Evolutionary conservation across 257 asterid species (phyloP).

Genomic region (Parsonsia alboflavescens): DNA sequence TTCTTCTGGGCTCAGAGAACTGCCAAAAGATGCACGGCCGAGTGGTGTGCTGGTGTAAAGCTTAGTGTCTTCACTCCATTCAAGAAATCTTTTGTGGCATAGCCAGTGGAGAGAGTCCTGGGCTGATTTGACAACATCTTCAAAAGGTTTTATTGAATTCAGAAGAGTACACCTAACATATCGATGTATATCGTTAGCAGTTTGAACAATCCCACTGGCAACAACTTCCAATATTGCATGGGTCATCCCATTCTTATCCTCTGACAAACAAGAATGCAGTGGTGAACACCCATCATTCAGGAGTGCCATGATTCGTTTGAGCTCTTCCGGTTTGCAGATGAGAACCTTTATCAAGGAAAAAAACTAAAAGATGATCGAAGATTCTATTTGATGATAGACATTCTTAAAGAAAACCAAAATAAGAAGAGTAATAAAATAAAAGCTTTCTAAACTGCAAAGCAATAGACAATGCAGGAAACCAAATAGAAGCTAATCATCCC

Average conservation of each 20-base stretch:
- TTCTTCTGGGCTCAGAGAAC: slow-evolving; percentile 95
- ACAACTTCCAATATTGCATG: slow-evolving; percentile 98
- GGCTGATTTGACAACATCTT: slow-evolving; percentile 93
- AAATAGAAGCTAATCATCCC: neutral
- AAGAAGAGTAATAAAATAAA: slow-evolving; percentile 2
- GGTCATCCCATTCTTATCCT: slow-evolving; percentile 98
- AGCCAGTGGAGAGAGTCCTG: slow-evolving; percentile 97
- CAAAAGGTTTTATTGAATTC: slow-evolving; percentile 91
- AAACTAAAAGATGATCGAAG: slow-evolving; percentile 14
- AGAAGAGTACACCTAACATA: slow-evolving; percentile 97
- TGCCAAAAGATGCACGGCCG: slow-evolving; percentile 96
- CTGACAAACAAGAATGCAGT: slow-evolving; percentile 90
- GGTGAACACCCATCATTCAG: slow-evolving; percentile 88
- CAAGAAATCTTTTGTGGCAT: slow-evolving; percentile 82
- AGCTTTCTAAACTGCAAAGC: neutral
- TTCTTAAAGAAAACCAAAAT: neutral
- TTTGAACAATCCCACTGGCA: slow-evolving; percentile 98
- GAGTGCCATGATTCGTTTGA: slow-evolving; percentile 64
- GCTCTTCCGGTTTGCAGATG: slow-evolving; percentile 86
- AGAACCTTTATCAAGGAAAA: slow-evolving; percentile 47
- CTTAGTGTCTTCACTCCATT: slow-evolving; percentile 91
- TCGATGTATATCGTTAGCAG: slow-evolving; percentile 86
- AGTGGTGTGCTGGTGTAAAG: slow-evolving; percentile 90
- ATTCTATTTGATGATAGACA: neutral
- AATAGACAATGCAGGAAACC: neutral